Evolutionary conservation across 1,284 basidiomycete genomes (phyloP).

Genomic region (Cutaneotrichosporon spelunceum): DNA sequence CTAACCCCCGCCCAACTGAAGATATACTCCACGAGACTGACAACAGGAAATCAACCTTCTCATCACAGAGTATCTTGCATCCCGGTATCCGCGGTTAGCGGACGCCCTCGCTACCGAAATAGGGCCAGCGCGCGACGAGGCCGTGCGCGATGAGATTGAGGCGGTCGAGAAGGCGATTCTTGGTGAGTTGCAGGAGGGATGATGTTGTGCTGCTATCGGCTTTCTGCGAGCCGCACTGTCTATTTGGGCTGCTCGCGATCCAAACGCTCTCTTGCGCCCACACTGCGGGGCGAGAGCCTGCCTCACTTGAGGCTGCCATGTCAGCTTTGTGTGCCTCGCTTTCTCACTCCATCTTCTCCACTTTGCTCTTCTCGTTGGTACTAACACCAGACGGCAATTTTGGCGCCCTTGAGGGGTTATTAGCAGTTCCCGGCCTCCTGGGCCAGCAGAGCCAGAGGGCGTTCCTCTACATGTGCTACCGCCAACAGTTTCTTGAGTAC

Average conservation of each 20-base stretch:
- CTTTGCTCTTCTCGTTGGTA: not conserved
- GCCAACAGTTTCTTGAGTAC: constrained; percentile 53
- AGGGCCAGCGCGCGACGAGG: constrained; percentile 38
- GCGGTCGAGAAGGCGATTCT: constrained; percentile 52
- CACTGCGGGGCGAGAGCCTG: no score
- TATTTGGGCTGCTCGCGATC: not conserved
- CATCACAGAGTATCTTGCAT: constrained; percentile 53
- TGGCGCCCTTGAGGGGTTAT: constrained; percentile 50
- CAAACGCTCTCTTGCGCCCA: no score
- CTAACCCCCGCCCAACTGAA: no score
- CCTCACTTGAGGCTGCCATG: not conserved
- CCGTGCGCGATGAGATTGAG: constrained; percentile 38
- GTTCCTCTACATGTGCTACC: constrained; percentile 50
- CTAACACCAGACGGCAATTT: constrained; percentile 53
- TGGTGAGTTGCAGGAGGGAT: constrained; percentile 27
- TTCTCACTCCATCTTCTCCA: not conserved
- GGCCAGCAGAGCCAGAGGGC: constrained; percentile 53
- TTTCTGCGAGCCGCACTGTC: not conserved
- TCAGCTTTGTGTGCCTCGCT: no score
- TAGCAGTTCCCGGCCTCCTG: constrained; percentile 48
- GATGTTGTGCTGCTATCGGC: not conserved
- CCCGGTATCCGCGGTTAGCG: constrained; percentile 47
- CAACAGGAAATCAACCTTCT: constrained; percentile 46
- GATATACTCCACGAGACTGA: constrained; percentile 3
- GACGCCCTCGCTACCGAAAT: constrained; percentile 51